These are phyloP conservation scores for Vitis rupestris DNA, from an alignment of 164 flowering plant species.

Conservation along the genomic window DNA sequence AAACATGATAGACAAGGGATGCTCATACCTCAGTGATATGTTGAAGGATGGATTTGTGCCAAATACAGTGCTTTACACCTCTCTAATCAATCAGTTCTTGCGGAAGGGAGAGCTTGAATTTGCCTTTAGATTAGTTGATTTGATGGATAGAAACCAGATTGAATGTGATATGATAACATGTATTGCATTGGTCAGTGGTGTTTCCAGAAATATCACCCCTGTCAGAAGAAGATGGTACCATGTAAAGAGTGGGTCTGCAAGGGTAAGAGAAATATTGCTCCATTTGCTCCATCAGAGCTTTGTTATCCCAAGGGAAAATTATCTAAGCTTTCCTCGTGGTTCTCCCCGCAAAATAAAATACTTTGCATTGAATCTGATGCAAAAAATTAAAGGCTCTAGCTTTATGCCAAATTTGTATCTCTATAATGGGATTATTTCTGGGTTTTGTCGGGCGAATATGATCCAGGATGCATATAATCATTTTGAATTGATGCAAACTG, in stretches of 20 bases:
- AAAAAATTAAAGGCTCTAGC: conserved; percentile 16
- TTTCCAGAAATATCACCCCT: conserved; percentile 35
- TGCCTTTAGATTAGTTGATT: conserved; percentile 42
- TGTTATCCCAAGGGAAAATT: conserved; percentile 9
- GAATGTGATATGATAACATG: conserved; percentile 35
- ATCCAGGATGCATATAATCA: conserved; percentile 46
- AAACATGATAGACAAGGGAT: conserved; percentile 48
- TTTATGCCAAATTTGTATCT: conserved; percentile 45
- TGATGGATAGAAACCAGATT: conserved; percentile 48
- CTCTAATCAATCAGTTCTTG: conserved; percentile 53
- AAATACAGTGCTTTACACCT: conserved; percentile 49
- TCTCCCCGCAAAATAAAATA: conserved; percentile 29
- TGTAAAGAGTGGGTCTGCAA: conserved; percentile 13
- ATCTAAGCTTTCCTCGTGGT: conserved; percentile 4
- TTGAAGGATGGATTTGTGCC: conserved; percentile 52
- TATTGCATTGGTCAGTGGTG: conserved; percentile 47
- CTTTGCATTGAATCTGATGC: conserved; percentile 30
- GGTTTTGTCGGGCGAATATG: conserved; percentile 36
- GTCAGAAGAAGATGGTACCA: conserved; percentile 15
- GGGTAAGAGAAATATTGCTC: conserved; percentile 33
- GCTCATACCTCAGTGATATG: conserved; percentile 52
- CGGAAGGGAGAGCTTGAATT: conserved; percentile 51
- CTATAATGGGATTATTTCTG: conserved; percentile 46
- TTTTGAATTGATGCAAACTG: conserved; percentile 37
- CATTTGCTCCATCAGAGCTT: conserved; percentile 30